Base-by-base conservation (phyloP, 768 basidiomycete species). In the Gloeostereum incarnatum region DNA sequence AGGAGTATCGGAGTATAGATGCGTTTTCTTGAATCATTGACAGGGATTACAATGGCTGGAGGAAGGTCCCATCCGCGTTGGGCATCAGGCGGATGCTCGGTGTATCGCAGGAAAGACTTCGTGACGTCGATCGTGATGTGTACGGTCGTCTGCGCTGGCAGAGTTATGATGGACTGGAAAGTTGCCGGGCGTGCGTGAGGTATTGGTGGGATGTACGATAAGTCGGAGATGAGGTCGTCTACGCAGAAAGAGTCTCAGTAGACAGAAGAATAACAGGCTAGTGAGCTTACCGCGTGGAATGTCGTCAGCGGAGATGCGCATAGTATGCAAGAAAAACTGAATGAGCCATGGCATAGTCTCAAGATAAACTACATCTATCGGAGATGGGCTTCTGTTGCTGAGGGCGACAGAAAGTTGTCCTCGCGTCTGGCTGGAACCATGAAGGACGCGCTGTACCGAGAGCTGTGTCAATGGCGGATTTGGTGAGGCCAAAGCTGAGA, bases 261-360 rank as follows among this genome's bases (percentile, higher is more conserved):
- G n/a, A 32, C 23, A 29, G 3, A 25, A 26, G 35, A 41, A 30
- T 13, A 20, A 14, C 22, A 31, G 39, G 29, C 19, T 36, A 22
- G 23, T 13, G 6, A 23, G 45, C 72, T 33, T 44, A 77, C 80
- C 64, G 44, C 66, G 63, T 16, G 54, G 37, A 8, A 54, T 49
- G 5, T 72, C 76, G 35, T 76, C 60, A 9, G 78, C 53, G 17
- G 59, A 54, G 1, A 77, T 60, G 14, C 61, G 56, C 36, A 94
- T 60, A 5, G 91, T 91, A 58, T 90, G 84, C 45, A 94, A 63
- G 63, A 85, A 91, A 34, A 88, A 80, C 41, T 89, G 83, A 25
- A 97, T 67, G 50, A 91, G 79, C 79, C 92, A 94, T 3, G 94
- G 96, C 71, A 93, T 81, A 1, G 84, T 85, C 59, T 98, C 96